Conservation (phyloP, 2,329 filamentous ascomycete species). For the Tricladium varicosporioides region DNA sequence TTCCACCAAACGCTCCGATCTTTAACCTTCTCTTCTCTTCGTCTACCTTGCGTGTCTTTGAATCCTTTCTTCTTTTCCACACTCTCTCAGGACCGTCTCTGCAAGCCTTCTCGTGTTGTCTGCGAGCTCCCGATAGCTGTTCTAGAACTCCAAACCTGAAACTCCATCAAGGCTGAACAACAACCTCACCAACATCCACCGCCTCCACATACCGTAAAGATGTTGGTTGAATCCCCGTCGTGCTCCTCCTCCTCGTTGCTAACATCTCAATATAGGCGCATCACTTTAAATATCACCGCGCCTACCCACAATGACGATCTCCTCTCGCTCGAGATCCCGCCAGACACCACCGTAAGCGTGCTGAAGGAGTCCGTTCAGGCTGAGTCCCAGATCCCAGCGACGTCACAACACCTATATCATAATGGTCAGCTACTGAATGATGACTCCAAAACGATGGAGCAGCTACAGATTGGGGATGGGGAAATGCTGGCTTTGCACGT, state of each 20-base stretch:
- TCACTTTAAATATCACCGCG: conserved; percentile 82
- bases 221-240: conserved; percentile 14
- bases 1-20: neutral
- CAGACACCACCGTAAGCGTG: conserved; percentile 78
- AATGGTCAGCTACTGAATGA: conserved; percentile 80
- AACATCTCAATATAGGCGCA: conserved; percentile 58
- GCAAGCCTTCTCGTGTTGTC: neutral
- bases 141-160: neutral
- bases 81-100: neutral
- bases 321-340: conserved; percentile 76
- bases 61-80: too few species aligned
- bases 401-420: conserved; percentile 81
- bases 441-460: conserved; percentile 76
- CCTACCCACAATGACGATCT: conserved; percentile 67
- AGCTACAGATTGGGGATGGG: conserved; percentile 78
- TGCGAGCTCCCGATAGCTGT: neutral
- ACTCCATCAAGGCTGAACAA: neutral
- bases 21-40: neutral
- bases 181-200: neutral
- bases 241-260: conserved; percentile 8
- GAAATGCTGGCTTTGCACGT: conserved; percentile 93
- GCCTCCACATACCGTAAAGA: conserved; percentile 6
- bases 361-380: conserved; percentile 86
- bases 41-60: neutral
- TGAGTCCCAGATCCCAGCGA: conserved; percentile 71